Conservation (phyloP, 192 early-diverging fungal species). For the Backusella tarrabulga region DNA sequence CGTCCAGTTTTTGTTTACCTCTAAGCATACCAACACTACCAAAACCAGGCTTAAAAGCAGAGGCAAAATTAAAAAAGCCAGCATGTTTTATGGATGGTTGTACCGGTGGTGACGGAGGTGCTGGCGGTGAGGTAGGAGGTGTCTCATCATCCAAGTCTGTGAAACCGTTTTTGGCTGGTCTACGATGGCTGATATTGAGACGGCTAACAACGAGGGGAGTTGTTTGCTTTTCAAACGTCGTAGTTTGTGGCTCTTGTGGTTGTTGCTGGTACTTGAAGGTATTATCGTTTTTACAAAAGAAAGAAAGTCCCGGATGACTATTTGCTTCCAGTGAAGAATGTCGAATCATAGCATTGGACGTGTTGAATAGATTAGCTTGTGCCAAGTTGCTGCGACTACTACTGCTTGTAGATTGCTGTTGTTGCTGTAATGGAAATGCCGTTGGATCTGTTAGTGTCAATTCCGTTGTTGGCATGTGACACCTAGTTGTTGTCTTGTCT, state of each 20-base stretch:
- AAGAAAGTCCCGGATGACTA: constrained; percentile 10
- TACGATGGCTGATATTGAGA: neutral
- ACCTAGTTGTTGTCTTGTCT: neutral
- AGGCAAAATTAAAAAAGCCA: neutral
- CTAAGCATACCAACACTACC: constrained; percentile 8
- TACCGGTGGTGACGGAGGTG: neutral
- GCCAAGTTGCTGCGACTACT: neutral
- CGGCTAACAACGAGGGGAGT: constrained; percentile 9
- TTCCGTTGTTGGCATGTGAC: neutral
- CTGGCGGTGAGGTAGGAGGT: neutral
- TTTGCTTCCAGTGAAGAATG: constrained; percentile 3
- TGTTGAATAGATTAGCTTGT: neutral
- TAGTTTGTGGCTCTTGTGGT: neutral
- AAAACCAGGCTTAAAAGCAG: constrained; percentile 8
- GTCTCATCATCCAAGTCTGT: constrained; percentile 3
- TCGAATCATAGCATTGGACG: constrained; percentile 16
- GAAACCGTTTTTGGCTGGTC: neutral
- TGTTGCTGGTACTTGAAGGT: neutral
- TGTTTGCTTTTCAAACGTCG: constrained; percentile 11
- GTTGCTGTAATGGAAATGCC: neutral
- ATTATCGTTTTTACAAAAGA: constrained; percentile 8
- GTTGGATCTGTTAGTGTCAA: neutral
- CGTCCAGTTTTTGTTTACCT: constrained; percentile 15
- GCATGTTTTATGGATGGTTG: neutral
- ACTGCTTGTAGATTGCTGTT: neutral